Base-by-base conservation (phyloP, 2,329 filamentous ascomycete species). In the Alternaria panax region DNA sequence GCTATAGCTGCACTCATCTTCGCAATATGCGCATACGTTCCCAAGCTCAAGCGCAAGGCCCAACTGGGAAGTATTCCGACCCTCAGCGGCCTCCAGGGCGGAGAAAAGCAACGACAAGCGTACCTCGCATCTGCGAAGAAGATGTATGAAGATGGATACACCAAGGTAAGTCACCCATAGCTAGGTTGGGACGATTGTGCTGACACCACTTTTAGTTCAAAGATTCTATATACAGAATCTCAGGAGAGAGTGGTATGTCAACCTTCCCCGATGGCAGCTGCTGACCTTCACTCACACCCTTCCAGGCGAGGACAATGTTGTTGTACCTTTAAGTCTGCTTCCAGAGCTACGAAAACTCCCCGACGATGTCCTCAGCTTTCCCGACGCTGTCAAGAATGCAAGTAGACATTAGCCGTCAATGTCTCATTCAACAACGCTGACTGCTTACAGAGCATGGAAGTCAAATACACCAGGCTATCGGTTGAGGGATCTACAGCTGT, bases 291-390 rank as follows among this genome's bases (percentile, higher is more conserved):
- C 65, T 71, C n/a, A 71, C 34, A 14, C 5, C n/a, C 54, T 12
- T 20, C 4, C 36, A 71, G 71, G 64, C 34, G 61, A 68, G 32
- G 63, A 70, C 25, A 69, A 43, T 6, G 55, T 79, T 7, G 64
- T 79, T 4, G 50, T 79, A 20, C 67, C 69, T 41, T 42, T 53
- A n/a, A 65, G 53, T 24, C 68, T 78, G 24, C 55, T 77, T 14
- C 72, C 71, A 5, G 77, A 79, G 47, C 47, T 79, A 22, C 62
- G 72, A 41, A 75, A 67, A 38, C 62, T 77, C 14, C 66, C 74
- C 0, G 77, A 78, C 50, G 63, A 70, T 46, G 66, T 75, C 28
- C 66, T 79, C 42, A 76, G 69, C 43, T 75, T 78, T 42, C 63
- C 67, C 2, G 63, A 60, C 8, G 69, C 73, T 6, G 43, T 75